phyloP scores from a whole-genome alignment of 1,284 basidiomycete genomes.

The Clitocybe nebularis region DNA sequence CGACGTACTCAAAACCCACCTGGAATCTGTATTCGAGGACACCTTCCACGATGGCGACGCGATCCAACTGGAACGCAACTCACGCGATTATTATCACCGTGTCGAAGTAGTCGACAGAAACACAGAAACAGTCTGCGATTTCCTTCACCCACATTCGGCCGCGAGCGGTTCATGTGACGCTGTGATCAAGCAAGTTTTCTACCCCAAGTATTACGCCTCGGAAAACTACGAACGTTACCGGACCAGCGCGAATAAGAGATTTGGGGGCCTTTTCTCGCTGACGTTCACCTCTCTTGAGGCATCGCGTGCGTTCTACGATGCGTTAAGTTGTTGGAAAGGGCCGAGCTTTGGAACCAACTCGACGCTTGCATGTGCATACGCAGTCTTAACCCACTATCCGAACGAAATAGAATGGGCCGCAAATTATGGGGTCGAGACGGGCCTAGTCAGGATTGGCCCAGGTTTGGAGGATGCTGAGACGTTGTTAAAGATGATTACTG shows the following conservation, averaged over 20 bases:
- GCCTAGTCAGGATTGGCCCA: slow-evolving; percentile 85
- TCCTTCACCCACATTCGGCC: slow-evolving; percentile 63
- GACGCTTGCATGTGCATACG: slow-evolving; percentile 91
- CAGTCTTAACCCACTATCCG: slow-evolving; percentile 87
- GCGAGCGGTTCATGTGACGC: slow-evolving; percentile 31
- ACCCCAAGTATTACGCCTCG: slow-evolving; percentile 81
- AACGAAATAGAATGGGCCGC: slow-evolving; percentile 95
- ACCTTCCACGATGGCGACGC: slow-evolving; percentile 90
- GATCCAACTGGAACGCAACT: slow-evolving; percentile 97
- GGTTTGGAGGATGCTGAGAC: slow-evolving; percentile 79
- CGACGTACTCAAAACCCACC: slow-evolving; percentile 52
- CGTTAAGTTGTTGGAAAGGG: slow-evolving; percentile 82
- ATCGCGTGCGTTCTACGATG: slow-evolving; percentile 84
- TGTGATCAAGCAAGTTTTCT: slow-evolving; percentile 81
- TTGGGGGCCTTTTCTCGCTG: slow-evolving; percentile 89
- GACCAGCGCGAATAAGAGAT: slow-evolving; percentile 56
- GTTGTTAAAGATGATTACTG: slow-evolving; percentile 60
- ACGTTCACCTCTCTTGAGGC: slow-evolving; percentile 75
- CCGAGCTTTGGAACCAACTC: slow-evolving; percentile 96
- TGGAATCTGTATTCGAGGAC: slow-evolving; percentile 78
- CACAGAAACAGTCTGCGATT: slow-evolving; percentile 78
- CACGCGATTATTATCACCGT: slow-evolving; percentile 84
- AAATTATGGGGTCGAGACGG: slow-evolving; percentile 79
- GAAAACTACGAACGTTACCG: slow-evolving; percentile 73
- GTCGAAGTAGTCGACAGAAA: slow-evolving; percentile 81